Evolutionary conservation across 1,139 yeast genomes (phyloP), one percentile per base, ranked within the genome.

Genomic region (Tardiomyces depauwii): DNA sequence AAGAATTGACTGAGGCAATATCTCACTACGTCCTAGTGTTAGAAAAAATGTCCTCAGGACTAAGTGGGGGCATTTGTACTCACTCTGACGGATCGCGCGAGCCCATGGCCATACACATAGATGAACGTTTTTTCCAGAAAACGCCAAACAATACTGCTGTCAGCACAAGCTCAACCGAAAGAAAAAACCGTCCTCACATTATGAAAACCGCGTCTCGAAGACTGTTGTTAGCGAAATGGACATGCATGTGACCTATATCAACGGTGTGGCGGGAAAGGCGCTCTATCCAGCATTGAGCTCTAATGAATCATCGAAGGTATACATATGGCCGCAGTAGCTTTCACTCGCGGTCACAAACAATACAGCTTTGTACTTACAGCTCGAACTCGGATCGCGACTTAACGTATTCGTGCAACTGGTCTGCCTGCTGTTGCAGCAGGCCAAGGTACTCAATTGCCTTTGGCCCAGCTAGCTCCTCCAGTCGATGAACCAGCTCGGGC

Each of bases 201-300:
- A 50, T 50, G 45, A 55, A 53, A 13, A 58, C 52, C 23, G 53
- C 45, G 43, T 57, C 61, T 32, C 61, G 54, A n/a, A 52, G 21
- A 19, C 56, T 52, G 41, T 42, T n/a, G 43, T 28, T 41, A 18
- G 36, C 36, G 36, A 30, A 13, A 30, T 30, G 10, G 10, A 30
- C 36, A 11, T 3, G 16, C 36, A 30, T 30, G 36, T 13, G 36
- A 30, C 36, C n/a, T 13, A 10, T 3, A 30, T 5, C 16, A 30
- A 30, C 16, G 16, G 30, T 10, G 30, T 10, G 12, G 12, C 30
- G n/a, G n/a, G 12, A 27, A 27, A 27, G 30, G 9, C 30, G 12
- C 12, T 27, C 12, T 27, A 12, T 9, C 11, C 11, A 9, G 30
- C 9, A 27, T 27, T 27, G 30, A 27, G 30, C 30, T n/a, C n/a